A percentile compares a stretch with the other conserved stretches of the same genome.
These are phyloP conservation scores for Rubia yunnanensis DNA, from an alignment of 257 asterid genomes.

Conservation along the genomic window DNA sequence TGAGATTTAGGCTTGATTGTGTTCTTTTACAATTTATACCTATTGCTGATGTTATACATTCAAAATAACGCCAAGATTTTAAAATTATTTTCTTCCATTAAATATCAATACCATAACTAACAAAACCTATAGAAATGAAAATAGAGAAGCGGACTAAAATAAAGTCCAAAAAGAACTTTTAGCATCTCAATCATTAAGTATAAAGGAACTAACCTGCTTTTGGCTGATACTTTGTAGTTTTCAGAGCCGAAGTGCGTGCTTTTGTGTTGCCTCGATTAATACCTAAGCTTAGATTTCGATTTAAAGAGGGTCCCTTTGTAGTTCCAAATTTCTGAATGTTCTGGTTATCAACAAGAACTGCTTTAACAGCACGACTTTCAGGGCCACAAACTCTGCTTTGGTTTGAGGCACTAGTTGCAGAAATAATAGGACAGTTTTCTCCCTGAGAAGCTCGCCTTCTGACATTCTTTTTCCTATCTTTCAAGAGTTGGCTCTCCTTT, in stretches of 20 bases:
- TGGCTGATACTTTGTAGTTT: slow-evolving; percentile 53
- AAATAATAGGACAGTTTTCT: slow-evolving; percentile 42
- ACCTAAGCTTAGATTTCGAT: slow-evolving; percentile 55
- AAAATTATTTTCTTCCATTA: too few species aligned
- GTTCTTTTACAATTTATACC: too few species aligned
- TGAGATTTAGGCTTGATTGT: too few species aligned
- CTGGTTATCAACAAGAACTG: slow-evolving; percentile 71
- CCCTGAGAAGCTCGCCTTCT: slow-evolving; percentile 58
- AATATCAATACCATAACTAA: background rate
- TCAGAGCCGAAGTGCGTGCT: slow-evolving; percentile 43
- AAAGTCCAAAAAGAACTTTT: background rate
- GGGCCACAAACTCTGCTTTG: slow-evolving; percentile 47
- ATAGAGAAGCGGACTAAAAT: background rate
- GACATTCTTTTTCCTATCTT: slow-evolving; percentile 78
- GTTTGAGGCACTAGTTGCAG: slow-evolving; percentile 35
- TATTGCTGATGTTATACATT: too few species aligned
- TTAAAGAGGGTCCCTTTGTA: slow-evolving; percentile 68
- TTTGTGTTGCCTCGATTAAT: slow-evolving; percentile 47
- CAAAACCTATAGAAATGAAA: background rate
- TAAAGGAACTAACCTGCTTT: slow-evolving; percentile 43
- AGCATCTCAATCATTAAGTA: slow-evolving; percentile 11
- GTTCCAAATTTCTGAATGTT: slow-evolving; percentile 56
- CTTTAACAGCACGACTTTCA: slow-evolving; percentile 54
- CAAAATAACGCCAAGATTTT: too few species aligned
- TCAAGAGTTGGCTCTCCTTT: slow-evolving; percentile 92